Evolutionary conservation across 257 asterid species (phyloP).

Genomic region (Fraxinus pennsylvanica): DNA sequence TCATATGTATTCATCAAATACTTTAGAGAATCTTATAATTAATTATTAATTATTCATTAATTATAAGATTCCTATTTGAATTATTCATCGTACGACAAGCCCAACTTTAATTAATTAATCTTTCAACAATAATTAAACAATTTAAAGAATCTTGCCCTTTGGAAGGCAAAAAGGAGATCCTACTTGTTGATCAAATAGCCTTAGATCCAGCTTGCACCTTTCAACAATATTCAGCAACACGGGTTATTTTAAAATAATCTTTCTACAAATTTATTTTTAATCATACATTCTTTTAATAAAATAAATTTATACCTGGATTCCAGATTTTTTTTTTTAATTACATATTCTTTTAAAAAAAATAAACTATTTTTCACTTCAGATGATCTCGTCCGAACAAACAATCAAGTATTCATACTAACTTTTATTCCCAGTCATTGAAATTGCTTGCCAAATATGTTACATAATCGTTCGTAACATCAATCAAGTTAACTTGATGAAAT

Average conservation of each 20-base stretch:
- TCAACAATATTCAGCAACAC: background rate
- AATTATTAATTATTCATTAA: background rate
- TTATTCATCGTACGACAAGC: background rate
- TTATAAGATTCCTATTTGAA: background rate
- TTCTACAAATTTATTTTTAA: too few relatives aligned
- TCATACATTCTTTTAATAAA: background rate
- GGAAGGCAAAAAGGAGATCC: background rate
- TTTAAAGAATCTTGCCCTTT: background rate
- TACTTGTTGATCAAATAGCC: background rate
- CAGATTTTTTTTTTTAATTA: too few relatives aligned
- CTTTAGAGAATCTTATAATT: too few relatives aligned
- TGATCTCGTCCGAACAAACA: background rate
- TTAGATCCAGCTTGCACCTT: background rate
- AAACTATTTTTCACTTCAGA: background rate
- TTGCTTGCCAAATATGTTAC: background rate
- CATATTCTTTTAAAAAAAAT: background rate
- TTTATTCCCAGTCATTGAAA: background rate
- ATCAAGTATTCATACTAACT: background rate
- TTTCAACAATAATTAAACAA: background rate
- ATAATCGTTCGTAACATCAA: background rate
- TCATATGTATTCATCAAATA: too few relatives aligned
- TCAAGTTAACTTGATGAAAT: background rate
- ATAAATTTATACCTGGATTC: too few relatives aligned
- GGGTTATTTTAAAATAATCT: too few relatives aligned
- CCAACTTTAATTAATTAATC: background rate